These are phyloP conservation scores for Phtheirospermum japonicum DNA, from an alignment of 257 asterid genomes.

Conservation along the genomic window DNA sequence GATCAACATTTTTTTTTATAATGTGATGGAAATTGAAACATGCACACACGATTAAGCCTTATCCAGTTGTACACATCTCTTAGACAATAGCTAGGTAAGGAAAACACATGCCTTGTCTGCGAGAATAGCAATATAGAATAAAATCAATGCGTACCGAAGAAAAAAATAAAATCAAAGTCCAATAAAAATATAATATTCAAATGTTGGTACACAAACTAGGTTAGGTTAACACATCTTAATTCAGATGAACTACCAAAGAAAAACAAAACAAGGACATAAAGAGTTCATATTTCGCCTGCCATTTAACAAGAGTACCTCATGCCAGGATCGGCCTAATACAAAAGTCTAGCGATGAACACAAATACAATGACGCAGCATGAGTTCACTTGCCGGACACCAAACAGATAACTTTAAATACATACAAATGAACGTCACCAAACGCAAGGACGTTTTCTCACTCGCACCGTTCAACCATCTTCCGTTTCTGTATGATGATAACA, in stretches of 20 bases:
- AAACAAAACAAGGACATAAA: background rate
- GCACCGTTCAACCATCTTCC: constrained; percentile 35
- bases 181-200: background rate
- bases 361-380: background rate
- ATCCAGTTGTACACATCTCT: background rate
- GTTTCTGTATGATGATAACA: constrained; percentile 32
- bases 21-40: background rate
- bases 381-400: background rate
- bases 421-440: background rate
- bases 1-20: too few species aligned
- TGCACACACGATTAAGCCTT: background rate
- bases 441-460: background rate
- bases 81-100: background rate
- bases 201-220: background rate
- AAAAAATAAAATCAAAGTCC: background rate
- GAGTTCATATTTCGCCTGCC: background rate
- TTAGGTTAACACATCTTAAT: background rate
- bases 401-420: too few species aligned
- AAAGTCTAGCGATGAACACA: background rate
- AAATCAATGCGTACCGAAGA: background rate
- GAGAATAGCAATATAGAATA: background rate
- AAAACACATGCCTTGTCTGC: background rate
- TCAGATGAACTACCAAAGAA: background rate
- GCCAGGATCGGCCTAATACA: too few species aligned
- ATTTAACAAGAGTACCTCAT: background rate